Base-by-base conservation (phyloP, 2,329 filamentous ascomycete genomes). In the Colletotrichum spinosum region DNA sequence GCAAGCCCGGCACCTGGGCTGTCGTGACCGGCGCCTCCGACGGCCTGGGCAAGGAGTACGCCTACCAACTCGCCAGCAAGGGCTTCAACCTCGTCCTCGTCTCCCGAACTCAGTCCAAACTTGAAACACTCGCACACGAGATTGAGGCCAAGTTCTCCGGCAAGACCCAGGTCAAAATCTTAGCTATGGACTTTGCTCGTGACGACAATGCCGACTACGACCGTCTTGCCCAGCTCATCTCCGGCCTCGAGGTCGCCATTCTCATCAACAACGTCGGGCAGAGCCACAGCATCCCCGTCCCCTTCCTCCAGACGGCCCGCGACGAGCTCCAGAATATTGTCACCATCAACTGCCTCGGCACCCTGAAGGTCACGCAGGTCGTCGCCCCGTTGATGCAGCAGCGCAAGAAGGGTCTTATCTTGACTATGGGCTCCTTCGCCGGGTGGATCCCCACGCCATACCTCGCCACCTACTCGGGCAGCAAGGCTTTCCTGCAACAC, bases 401-500 rank as follows among this genome's bases (percentile, higher is more conserved):
- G 76, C 91, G 94, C 73, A 89, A 90, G 62, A 55, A 49, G 8
- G 96, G 97, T 33, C 85, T 99, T 41, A 93, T 99, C 73, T 84
- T 99, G 60, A 99, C 95, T 64, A 97, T 99, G 94, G 96, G 95
- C 51, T 97, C 94, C 10, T 97, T 98, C 76, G 96, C 92, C 68
- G 97, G 96, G 70, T 91, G 97, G 80, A 88, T 96, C 67, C 96
- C 96, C 8, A 97, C 93, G 1, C 94, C 97, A 6, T 89, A 96
- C 59, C 87, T 99, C 49, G 96, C 96, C 11, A 98, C 96, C 3
- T 99, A 99, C 85, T 97, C 93, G 49, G 96, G 96, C 70, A 96
- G 92, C 87, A 99, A 99, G 82, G 95, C 96, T 1, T 99, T 99
- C 86, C 86, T 99, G 53, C 95, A 98, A 80, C 91, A 97, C 75